Evolutionary conservation across 2,329 filamentous ascomycete genomes (phyloP), one percentile per base, ranked within the genome.

Genomic region (Pseudogymnoascus sp.): DNA sequence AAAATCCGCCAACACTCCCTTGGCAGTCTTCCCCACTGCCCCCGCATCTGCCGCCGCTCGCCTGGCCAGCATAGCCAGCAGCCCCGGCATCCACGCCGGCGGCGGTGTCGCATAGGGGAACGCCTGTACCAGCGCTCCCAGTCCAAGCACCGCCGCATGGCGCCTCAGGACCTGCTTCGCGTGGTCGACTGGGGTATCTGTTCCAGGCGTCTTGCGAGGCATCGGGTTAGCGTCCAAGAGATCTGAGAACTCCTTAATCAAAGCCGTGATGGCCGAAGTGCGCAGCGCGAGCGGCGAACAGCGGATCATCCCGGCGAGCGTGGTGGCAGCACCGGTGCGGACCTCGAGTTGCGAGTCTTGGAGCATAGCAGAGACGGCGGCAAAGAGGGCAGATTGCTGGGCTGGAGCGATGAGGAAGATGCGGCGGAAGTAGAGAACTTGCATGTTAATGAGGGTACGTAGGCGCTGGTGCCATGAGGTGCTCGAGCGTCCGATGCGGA

Each of bases 91-190:
- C 94, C 95, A 99, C 37, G 77, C 77, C 0, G 94, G 94, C 29
- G 94, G 94, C 60, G 94, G 94, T 62, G 90, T 96, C 33, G 88
- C 89, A 71, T 99, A 99, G 0, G 94, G 95, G 78, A 97, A 99
- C 1, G 94, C 95, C 74, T 96, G 91, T 8, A 99, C 88, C 42
- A 99, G 79, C 1, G 93, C 89, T 35, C 94, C 94, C 5, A 99
- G 79, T 0, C 94, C 95, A 18, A 99, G 78, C 0, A 99, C 92
- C 1, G 94, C 93, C 2, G 93, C 92, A 70, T 99, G 94, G 33
- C 94, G 82, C 31, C 86, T 83, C 37, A 96, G 83, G 15, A 96
- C 84, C 69, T 95, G 85, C 70, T 87, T 87, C 68, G 90, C 90
- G 60, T 83, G 80, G 67, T 89, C 87, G 1, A 87, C 80, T 0